Percentiles rank a stretch among this genome's conserved stretches.
These are phyloP conservation scores for Nemania serpens DNA, from an alignment of 2,329 filamentous ascomycete genomes.

Conservation along the genomic window DNA sequence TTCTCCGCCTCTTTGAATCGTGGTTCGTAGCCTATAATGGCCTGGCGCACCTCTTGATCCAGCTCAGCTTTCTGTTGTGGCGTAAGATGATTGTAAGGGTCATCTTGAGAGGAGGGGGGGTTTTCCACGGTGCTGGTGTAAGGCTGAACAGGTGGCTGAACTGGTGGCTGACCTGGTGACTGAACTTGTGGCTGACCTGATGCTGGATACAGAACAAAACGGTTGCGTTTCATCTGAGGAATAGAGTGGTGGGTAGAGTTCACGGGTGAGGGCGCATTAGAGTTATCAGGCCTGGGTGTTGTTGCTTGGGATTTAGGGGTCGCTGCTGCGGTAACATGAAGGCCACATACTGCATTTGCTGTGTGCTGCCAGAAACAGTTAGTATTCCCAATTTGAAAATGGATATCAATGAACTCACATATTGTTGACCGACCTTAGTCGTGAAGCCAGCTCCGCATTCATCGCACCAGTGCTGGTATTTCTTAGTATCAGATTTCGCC, in stretches of 20 bases:
- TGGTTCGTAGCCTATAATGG: constrained; percentile 46
- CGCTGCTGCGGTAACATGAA: constrained; percentile 39
- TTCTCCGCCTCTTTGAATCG: constrained; percentile 50
- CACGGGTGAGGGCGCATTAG: constrained; percentile 22
- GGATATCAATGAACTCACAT: constrained; percentile 40
- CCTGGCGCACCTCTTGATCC: constrained; percentile 45
- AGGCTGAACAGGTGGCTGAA: no score
- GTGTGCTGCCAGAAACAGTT: constrained; percentile 42
- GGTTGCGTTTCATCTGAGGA: constrained; percentile 6
- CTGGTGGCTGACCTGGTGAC: no score
- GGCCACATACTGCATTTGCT: constrained; percentile 53
- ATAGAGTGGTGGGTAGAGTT: constrained; percentile 16
- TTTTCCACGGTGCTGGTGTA: neutral
- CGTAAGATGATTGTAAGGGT: constrained; percentile 53
- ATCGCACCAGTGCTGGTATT: constrained; percentile 48
- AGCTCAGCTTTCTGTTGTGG: constrained; percentile 39
- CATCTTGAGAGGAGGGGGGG: constrained; percentile 31
- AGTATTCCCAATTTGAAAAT: constrained; percentile 14
- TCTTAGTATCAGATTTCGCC: constrained; percentile 28
- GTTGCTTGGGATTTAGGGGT: constrained; percentile 25
- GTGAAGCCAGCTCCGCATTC: constrained; percentile 54
- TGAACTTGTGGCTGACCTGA: no score
- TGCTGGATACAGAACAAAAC: constrained; percentile 9
- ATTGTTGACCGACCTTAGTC: constrained; percentile 47
- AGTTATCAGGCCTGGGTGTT: constrained; percentile 10